These are phyloP conservation scores for Salix koriyanagi DNA, from an alignment of 345 rosid species.

Conservation along the genomic window DNA sequence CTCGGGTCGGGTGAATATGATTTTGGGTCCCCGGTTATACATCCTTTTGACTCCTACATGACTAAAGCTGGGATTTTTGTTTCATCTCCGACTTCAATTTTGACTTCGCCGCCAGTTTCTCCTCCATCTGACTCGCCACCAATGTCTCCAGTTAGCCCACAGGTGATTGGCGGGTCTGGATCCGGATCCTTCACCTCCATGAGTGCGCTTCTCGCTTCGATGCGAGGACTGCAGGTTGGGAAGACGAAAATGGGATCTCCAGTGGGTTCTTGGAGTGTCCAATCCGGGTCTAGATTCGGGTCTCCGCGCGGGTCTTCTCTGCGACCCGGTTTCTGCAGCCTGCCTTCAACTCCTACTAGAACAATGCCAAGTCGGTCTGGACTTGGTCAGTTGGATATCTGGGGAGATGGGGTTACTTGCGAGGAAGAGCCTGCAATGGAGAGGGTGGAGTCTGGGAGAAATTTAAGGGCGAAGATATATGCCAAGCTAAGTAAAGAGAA, in stretches of 20 bases:
- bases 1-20: slow-evolving; percentile 3
- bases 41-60: slow-evolving; percentile 8
- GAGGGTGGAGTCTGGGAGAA: slow-evolving; percentile 64
- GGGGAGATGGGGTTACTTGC: slow-evolving; percentile 25
- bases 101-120: slow-evolving; percentile 38
- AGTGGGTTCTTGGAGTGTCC: slow-evolving; percentile 31
- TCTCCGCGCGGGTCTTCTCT: slow-evolving; percentile 36
- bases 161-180: slow-evolving; percentile 8
- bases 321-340: slow-evolving; percentile 26
- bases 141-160: slow-evolving; percentile 36
- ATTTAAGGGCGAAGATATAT: slow-evolving; percentile 48
- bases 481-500: slow-evolving; percentile 52
- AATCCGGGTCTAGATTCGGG: slow-evolving; percentile 27
- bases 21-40: slow-evolving; percentile 4
- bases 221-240: slow-evolving; percentile 42
- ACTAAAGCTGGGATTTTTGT: slow-evolving; percentile 8
- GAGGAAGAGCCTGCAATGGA: slow-evolving; percentile 56
- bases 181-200: slow-evolving; percentile 15
- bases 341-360: slow-evolving; percentile 34
- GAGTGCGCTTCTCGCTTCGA: slow-evolving; percentile 35
- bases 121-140: slow-evolving; percentile 59
- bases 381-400: slow-evolving; percentile 18
- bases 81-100: slow-evolving; percentile 50
- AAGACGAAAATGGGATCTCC: slow-evolving; percentile 22
- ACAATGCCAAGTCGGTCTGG: slow-evolving; percentile 14